These are phyloP conservation scores for Colletotrichum navitas DNA, from an alignment of 2,329 filamentous ascomycete genomes.

Conservation along the genomic window DNA sequence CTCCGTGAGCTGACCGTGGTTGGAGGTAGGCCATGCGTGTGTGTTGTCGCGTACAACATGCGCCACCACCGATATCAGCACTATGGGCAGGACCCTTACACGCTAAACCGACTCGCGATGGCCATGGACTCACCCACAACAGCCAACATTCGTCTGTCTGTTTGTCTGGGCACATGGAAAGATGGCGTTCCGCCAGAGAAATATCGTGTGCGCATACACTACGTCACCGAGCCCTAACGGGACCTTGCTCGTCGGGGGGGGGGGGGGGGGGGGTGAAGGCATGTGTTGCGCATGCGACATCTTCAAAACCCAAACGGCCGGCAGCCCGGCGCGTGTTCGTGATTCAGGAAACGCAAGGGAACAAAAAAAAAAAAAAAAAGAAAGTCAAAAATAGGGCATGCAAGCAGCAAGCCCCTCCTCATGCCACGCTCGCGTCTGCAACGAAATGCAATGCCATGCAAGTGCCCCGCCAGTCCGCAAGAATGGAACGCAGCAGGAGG, in stretches of 20 bases:
- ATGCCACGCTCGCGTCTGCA: constrained; percentile 36
- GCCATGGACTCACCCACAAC: neutral
- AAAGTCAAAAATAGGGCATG: constrained; percentile 36
- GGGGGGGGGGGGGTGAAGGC: neutral
- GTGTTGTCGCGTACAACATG: constrained; percentile 3
- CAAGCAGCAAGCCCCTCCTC: constrained; percentile 24
- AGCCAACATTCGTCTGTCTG: constrained; percentile 1
- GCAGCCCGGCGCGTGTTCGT: constrained; percentile 19
- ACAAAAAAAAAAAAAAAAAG: neutral
- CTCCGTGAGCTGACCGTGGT: constrained; percentile 20
- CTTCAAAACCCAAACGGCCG: constrained; percentile 26
- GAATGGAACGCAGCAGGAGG: constrained; percentile 15
- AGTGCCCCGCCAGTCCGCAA: constrained; percentile 38
- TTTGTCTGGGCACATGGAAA: neutral
- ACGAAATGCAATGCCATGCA: constrained; percentile 41
- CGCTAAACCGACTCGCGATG: constrained; percentile 15
- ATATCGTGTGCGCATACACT: constrained; percentile 33
- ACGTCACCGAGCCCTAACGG: constrained; percentile 40
- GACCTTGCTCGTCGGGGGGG: constrained; percentile 11
- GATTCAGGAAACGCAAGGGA: constrained; percentile 3
- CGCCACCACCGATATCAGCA: constrained; percentile 22
- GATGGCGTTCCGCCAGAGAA: neutral
- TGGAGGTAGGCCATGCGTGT: neutral
- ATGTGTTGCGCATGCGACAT: constrained; percentile 14
- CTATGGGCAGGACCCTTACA: constrained; percentile 10